Evolutionary conservation across 495 filamentous ascomycete species (phyloP).

Genomic region (Neurospora tetrasperma): DNA sequence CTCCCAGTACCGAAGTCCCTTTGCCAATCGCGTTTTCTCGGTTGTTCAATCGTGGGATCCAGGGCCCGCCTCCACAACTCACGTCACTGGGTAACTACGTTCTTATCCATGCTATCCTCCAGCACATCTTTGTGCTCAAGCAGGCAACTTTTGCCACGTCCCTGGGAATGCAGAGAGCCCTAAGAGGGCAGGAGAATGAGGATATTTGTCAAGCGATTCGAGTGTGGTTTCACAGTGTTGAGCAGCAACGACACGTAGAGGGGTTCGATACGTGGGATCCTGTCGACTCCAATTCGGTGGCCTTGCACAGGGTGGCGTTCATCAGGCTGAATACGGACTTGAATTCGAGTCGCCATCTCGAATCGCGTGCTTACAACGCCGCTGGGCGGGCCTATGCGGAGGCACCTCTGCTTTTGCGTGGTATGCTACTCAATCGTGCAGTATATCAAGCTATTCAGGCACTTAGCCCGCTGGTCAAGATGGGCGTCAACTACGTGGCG

Average conservation of each 20-base stretch:
- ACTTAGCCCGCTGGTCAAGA: conserved; percentile 54
- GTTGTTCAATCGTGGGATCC: conserved; percentile 35
- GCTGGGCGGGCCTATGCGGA: conserved; percentile 50
- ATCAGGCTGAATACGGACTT: conserved; percentile 60
- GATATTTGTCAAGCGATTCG: conserved; percentile 49
- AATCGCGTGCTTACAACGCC: conserved; percentile 49
- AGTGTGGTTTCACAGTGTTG: conserved; percentile 54
- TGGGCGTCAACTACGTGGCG: conserved; percentile 59
- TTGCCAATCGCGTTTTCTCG: conserved; percentile 41
- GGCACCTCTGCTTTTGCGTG: conserved; percentile 47
- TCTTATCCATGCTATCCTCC: conserved; percentile 57
- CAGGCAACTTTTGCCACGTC: conserved; percentile 43
- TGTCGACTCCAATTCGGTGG: conserved; percentile 57
- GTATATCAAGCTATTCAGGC: conserved; percentile 62
- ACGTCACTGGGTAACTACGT: conserved; percentile 58
- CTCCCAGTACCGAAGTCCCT: conserved; percentile 31
- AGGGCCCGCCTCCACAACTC: conserved; percentile 39
- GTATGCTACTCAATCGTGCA: conserved; percentile 45
- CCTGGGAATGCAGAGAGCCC: conserved; percentile 33
- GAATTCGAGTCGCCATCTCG: conserved; percentile 49
- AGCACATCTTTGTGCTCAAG: conserved; percentile 58
- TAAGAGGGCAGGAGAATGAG: conserved; percentile 45
- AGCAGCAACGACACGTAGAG: conserved; percentile 37
- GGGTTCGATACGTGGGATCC: conserved; percentile 39
- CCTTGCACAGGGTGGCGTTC: conserved; percentile 54